Evolutionary conservation across 1,284 basidiomycete genomes (phyloP).

Genomic region (Marasmius sp.): DNA sequence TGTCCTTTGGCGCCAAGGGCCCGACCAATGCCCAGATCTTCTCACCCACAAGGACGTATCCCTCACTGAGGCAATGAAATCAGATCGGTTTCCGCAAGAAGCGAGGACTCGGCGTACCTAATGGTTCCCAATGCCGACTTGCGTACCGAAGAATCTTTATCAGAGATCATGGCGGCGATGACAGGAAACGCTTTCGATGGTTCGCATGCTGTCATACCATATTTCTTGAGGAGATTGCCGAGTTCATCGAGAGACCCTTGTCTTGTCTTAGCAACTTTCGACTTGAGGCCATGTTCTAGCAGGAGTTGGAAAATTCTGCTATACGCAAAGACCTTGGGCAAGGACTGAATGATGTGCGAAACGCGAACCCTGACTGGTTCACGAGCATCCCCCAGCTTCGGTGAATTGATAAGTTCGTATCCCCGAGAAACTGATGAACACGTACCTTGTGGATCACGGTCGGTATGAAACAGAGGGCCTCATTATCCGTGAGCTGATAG

Average conservation of each 20-base stretch:
- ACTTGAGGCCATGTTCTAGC: slow-evolving; percentile 83
- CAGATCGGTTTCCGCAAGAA: not conserved
- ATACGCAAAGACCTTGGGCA: slow-evolving; percentile 84
- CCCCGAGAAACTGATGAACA: slow-evolving; percentile 2
- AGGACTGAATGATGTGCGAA: slow-evolving; percentile 67
- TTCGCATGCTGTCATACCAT: slow-evolving; percentile 81
- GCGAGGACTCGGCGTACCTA: slow-evolving; percentile 43
- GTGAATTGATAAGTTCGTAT: slow-evolving; percentile 9
- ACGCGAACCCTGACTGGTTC: slow-evolving; percentile 74
- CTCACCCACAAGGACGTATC: slow-evolving; percentile 82
- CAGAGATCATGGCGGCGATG: slow-evolving; percentile 82
- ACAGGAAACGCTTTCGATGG: slow-evolving; percentile 78
- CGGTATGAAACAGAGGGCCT: slow-evolving; percentile 88
- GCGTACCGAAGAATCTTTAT: slow-evolving; percentile 85
- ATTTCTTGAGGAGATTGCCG: slow-evolving; percentile 74
- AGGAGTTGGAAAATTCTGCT: slow-evolving; percentile 88
- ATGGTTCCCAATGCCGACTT: slow-evolving; percentile 80
- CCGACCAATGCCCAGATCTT: slow-evolving; percentile 84
- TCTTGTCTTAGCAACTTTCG: slow-evolving; percentile 89
- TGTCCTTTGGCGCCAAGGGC: slow-evolving; percentile 79
- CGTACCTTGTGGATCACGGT: slow-evolving; percentile 88
- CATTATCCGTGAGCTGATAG: slow-evolving; percentile 85
- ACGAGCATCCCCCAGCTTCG: slow-evolving; percentile 77
- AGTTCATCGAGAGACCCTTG: slow-evolving; percentile 86
- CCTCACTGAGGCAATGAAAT: slow-evolving; percentile 55